Percentiles rank a stretch among this genome's conserved stretches.
phyloP scores from a whole-genome alignment of 1,284 basidiomycete species.

The Ganoderma boninense region DNA sequence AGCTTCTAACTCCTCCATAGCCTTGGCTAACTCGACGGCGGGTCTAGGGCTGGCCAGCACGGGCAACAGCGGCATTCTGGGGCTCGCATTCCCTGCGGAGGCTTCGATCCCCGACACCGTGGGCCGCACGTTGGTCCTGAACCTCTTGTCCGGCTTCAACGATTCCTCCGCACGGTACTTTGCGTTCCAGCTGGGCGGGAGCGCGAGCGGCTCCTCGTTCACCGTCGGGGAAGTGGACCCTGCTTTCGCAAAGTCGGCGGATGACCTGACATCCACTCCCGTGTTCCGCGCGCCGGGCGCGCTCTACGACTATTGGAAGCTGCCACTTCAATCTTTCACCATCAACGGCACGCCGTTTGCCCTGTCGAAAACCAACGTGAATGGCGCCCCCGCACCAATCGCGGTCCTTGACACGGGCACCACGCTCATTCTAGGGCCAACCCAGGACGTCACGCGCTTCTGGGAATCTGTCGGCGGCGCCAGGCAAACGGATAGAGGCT shows the following conservation, averaged over 20 bases:
- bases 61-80: slow-evolving; percentile 66
- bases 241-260: slow-evolving; percentile 44
- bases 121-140: slow-evolving; percentile 57
- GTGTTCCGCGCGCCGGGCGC: slow-evolving; percentile 50
- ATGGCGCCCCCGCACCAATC: slow-evolving; percentile 51
- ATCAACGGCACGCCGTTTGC: slow-evolving; percentile 50
- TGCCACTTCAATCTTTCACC: slow-evolving; percentile 55
- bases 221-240: slow-evolving; percentile 60
- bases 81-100: slow-evolving; percentile 58
- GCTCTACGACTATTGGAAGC: slow-evolving; percentile 65
- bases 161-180: slow-evolving; percentile 55
- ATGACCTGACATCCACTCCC: slow-evolving; percentile 49
- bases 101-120: slow-evolving; percentile 55
- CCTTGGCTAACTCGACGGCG: slow-evolving; percentile 54
- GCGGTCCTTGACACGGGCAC: slow-evolving; percentile 68
- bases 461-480: slow-evolving; percentile 55
- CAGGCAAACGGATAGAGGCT: slow-evolving; percentile 51
- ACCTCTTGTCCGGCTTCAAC: slow-evolving; percentile 53
- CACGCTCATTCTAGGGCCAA: slow-evolving; percentile 63
- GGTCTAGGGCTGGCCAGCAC: slow-evolving; percentile 55
- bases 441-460: slow-evolving; percentile 57
- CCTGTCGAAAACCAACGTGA: slow-evolving; percentile 58
- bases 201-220: slow-evolving; percentile 53
- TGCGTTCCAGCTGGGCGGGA: slow-evolving; percentile 58
- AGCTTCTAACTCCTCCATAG: slow-evolving; percentile 40